Base-by-base conservation (phyloP, 75 land plant species). In the Picea glauca region DNA sequence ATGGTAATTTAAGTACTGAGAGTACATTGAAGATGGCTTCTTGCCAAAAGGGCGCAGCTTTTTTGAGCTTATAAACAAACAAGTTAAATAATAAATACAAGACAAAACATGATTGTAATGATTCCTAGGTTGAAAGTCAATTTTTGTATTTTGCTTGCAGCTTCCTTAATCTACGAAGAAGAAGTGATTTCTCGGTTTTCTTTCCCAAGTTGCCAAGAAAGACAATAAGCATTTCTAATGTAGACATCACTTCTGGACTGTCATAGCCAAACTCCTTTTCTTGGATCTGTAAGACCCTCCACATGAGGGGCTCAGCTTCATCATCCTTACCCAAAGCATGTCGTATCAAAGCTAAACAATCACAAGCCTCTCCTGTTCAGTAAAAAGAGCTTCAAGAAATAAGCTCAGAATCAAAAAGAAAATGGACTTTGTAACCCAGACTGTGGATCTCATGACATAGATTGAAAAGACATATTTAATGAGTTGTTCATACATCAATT, bases 331-430 rank as follows among this genome's bases (percentile, higher is more conserved):
- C 90, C 58, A 87, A 21, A 72, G 89, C 82, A 20, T 70, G 78
- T 77, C 88, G 86, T 65, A 95, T 91, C 9, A 92, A 81, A 12
- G 88, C 92, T 85, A 95, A 77, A 78, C 93, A 88, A 73, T 95
- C 90, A 57, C 89, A 91, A 32, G 96, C 96, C 65, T 93, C 93
- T 26, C 93, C 98, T 95, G 93, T 78, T 73, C 57, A 38, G 57
- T 78, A 12, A 72, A 59, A 70, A 15, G 4, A 62, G 21, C 23
- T 30, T 26, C 33, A 35, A 31, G n/a, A 43, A 12, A 58, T 57
- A 62, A 35, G 20, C 35, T 20, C n/a, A 63, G 43, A 30, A 20
- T 23, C 12, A 76, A n/a, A 54, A 21, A 66, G 12, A n/a, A 81
- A 57, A 26, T 15, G 30, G 15, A 38, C 57, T 32, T 67, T 62